Evolutionary conservation across 148 eudicot genomes (phyloP), one percentile per base, ranked within the genome.

Genomic region (Rheum nobile): DNA sequence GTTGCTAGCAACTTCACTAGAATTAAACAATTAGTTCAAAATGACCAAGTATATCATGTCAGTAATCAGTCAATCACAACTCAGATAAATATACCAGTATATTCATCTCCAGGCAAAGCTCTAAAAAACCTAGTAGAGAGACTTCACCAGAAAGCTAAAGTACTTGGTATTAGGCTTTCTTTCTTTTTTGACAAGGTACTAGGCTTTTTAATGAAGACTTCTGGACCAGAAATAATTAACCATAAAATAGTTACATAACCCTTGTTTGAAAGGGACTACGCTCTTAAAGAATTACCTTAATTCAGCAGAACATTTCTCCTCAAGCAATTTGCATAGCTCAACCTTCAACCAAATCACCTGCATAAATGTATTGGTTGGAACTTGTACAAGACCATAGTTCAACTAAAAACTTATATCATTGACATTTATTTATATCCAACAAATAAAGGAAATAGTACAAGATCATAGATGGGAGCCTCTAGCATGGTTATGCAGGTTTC

Each of bases 251-350:
- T 63, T 32, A 63, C 39, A 32, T 14, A 65, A 17, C 39, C 70
- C 41, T 65, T 31, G n/a, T 31, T 4, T 31, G 11, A 65, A 65
- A 31, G 21, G 41, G 41, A 12, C 39, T 32, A 4, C 3, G n/a
- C 19, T 61, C 76, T 21, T 50, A 21, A 38, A 73, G 77, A 72
- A 69, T 74, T 80, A 90, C 99, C 99, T 95, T 83, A 95, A 85
- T 79, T 84, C 88, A 72, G 94, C 92, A 75, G 97, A 95, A 76
- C 89, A 80, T 80, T 90, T 95, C 79, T 95, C 99, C 86, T 95
- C 99, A 48, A 90, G 80, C 80, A 88, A 82, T 81, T 88, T 95
- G 92, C 90, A 92, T 47, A 91, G 73, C 77, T 90, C 96, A 74
- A 83, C 89, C 83, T 95, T 95, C 80, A 95, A 85, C 88, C 91